Base-by-base conservation (phyloP, 768 basidiomycete species). In the Pisolithus orientalis region DNA sequence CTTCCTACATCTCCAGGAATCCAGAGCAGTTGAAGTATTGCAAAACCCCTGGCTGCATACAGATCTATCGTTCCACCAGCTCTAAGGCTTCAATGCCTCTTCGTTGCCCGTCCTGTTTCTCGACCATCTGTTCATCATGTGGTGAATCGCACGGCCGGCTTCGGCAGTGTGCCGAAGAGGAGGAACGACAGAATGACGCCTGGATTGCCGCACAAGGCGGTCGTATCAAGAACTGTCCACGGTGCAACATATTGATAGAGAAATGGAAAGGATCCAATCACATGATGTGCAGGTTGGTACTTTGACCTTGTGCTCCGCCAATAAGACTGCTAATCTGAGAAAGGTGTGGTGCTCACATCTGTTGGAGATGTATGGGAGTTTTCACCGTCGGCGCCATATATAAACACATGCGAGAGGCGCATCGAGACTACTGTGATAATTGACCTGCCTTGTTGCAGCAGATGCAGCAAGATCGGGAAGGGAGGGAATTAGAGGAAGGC, bases 251-350 rank as follows among this genome's bases (percentile, higher is more conserved):
- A n/a, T 72, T 72, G 14, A 89, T 91, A 53, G 85, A 90, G 68
- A 81, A 83, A 49, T 59, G 65, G 14, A 83, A 80, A 6, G 90
- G 89, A 0, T 91, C 90, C 61, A 86, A 90, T 65, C 89, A 90
- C 65, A 82, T 91, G 74, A 80, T 76, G 14, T 91, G 89, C 66
- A 69, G 39, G 66, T 66, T 53, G 16, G 62, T 31, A 3, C 44
- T 25, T 10, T 21, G 17, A 8, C 17, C 13, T 28, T 5, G 11
- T 28, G 10, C 11, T 17, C 10, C 6, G 6, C 25, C 17, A 6
- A 21, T 11, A 9, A 25, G 4, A 6, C 4, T 44, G 8, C 21
- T 44, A 25, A 29, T 14, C 4, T 21, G 43, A 29, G 4, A 28
- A 6, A 44, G 44, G 10, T 44, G 27, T 44, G 27, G 44, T 27